A percentile compares a stretch with the other conserved stretches of the same genome.
phyloP scores from a whole-genome alignment of 1,284 basidiomycete species.

The Anthracocystis panici-leucophaei region DNA sequence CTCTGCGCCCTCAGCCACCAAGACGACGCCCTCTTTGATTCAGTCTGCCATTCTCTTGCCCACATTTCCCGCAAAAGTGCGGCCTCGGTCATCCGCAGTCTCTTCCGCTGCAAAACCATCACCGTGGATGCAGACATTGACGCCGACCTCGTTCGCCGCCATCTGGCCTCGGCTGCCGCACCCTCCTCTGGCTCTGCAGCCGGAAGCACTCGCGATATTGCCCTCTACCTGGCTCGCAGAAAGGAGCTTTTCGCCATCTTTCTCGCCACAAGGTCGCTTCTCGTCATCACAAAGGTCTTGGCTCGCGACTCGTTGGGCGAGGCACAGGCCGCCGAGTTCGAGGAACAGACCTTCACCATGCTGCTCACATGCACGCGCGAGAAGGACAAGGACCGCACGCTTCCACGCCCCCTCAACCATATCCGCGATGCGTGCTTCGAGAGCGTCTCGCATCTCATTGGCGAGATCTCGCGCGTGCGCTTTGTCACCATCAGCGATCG shows the following conservation, averaged over 20 bases:
- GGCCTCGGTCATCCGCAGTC: conserved; percentile 85
- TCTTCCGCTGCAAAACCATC: conserved; percentile 82
- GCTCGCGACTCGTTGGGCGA: conserved; percentile 34
- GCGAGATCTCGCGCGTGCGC: conserved; percentile 58
- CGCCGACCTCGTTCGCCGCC: conserved; percentile 42
- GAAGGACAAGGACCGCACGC: conserved; percentile 51
- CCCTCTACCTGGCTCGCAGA: conserved; percentile 48
- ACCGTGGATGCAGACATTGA: conserved; percentile 40
- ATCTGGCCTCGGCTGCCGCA: conserved; percentile 25
- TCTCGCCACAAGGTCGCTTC: conserved; percentile 45
- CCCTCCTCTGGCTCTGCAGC: conserved; percentile 5
- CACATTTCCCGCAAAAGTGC: conserved; percentile 86
- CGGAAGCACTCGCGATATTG: conserved; percentile 40
- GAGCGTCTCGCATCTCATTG: conserved; percentile 59
- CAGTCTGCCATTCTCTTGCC: conserved; percentile 82
- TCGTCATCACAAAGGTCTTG: conserved; percentile 44
- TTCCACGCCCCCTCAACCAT: conserved; percentile 36
- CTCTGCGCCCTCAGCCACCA: conserved; percentile 75
- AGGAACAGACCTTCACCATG: conserved; percentile 59
- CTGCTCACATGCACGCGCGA: conserved; percentile 60
- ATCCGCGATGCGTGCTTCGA: conserved; percentile 63
- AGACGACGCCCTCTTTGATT: conserved; percentile 82
- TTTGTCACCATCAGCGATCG: conserved; percentile 64
- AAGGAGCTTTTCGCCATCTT: conserved; percentile 54
- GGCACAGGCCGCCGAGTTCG: conserved; percentile 45